phyloP scores from a whole-genome alignment of 805 yeast species.

The Kluyveromyces dobzhanskii region DNA sequence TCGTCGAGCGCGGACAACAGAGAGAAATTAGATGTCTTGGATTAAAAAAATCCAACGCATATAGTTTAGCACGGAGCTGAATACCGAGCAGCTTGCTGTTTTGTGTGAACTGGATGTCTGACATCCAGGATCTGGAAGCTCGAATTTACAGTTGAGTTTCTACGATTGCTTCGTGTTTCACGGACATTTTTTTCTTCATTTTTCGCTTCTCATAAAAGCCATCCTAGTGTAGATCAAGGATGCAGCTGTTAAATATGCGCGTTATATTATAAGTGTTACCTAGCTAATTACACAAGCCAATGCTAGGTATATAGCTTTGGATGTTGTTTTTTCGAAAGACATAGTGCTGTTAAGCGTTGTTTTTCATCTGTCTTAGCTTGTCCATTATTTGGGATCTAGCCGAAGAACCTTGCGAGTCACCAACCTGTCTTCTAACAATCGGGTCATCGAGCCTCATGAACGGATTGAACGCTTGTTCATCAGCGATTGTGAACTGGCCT shows the following conservation, averaged over 20 bases:
- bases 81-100: no score
- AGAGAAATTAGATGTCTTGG: conserved; percentile 29
- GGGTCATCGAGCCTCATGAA: conserved; percentile 75
- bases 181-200: conserved; percentile 4
- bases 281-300: no score
- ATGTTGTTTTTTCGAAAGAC: no score
- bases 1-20: conserved; percentile 43
- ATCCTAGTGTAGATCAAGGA: no score
- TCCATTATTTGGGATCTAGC: conserved; percentile 54
- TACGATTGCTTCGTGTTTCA: background rate
- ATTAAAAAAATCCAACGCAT: no score
- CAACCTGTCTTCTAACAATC: conserved; percentile 49
- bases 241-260: no score
- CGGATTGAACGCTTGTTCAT: conserved; percentile 79
- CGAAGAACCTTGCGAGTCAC: conserved; percentile 32
- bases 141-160: background rate
- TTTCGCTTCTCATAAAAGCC: no score
- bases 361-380: conserved; percentile 68
- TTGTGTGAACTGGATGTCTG: no score
- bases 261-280: no score
- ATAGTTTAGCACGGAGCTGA: no score
- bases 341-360: conserved; percentile 27
- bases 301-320: no score
- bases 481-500: conserved; percentile 75
- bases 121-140: no score